phyloP scores from a whole-genome alignment of 1,284 basidiomycete species.

The Puccinia horiana region DNA sequence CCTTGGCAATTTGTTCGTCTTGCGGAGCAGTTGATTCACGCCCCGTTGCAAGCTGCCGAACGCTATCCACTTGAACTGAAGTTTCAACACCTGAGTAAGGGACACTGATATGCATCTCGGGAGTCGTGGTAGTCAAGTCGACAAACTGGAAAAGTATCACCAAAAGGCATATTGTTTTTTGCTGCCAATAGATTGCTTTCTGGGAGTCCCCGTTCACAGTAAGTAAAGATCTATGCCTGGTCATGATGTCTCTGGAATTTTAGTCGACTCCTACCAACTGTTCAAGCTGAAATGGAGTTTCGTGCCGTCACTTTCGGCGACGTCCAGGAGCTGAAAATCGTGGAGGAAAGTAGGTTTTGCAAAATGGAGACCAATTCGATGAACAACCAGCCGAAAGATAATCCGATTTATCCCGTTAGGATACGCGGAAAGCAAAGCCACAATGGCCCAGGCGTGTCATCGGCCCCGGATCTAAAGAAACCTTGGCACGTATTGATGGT shows the following conservation, averaged over 20 bases:
- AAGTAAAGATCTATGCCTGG: neutral
- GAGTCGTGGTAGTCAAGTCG: neutral
- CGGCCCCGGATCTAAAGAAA: too few relatives aligned
- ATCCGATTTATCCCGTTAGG: neutral
- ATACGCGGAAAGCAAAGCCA: neutral
- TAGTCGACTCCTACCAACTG: neutral
- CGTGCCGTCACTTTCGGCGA: too few relatives aligned
- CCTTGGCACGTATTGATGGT: too few relatives aligned
- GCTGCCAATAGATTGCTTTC: neutral
- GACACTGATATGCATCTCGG: neutral
- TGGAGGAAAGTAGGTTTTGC: too few relatives aligned
- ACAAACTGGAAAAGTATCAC: neutral
- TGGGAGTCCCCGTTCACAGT: neutral
- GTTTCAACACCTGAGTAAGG: neutral
- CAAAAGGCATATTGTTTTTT: neutral
- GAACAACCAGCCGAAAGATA: neutral
- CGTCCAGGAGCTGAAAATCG: too few relatives aligned
- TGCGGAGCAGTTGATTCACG: neutral
- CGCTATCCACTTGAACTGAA: neutral
- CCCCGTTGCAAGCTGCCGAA: neutral
- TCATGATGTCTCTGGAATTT: neutral
- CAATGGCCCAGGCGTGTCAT: neutral
- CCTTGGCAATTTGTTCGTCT: neutral
- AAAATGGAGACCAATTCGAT: too few relatives aligned
- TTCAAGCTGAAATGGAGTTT: neutral